These are phyloP conservation scores for Larix kaempferi DNA, from an alignment of 75 land plant genomes.

Conservation along the genomic window DNA sequence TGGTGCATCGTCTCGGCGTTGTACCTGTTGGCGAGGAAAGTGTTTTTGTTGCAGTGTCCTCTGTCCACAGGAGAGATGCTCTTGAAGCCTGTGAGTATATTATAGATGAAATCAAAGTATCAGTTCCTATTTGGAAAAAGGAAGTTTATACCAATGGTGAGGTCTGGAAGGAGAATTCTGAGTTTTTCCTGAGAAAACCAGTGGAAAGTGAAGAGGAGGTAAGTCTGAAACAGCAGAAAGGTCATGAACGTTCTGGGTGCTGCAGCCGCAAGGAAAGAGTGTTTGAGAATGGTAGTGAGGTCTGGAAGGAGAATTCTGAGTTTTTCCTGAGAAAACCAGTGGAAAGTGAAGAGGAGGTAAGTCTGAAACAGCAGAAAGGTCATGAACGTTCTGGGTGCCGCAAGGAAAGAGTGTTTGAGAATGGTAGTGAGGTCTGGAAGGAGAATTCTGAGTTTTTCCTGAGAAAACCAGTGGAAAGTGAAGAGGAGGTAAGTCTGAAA, in stretches of 20 bases:
- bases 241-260: not conserved
- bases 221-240: not conserved
- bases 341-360: too few relatives aligned
- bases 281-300: not conserved
- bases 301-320: too few relatives aligned
- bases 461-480: conserved; percentile 23
- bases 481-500: conserved; percentile 8
- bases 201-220: conserved; percentile 22
- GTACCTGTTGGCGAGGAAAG: conserved; percentile 85
- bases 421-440: conserved; percentile 98
- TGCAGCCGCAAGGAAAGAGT: conserved; percentile 7
- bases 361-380: too few relatives aligned
- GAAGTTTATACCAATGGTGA: conserved; percentile 88
- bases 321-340: too few relatives aligned
- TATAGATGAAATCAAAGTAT: conserved; percentile 89
- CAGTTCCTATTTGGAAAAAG: conserved; percentile 98
- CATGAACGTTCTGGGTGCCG: too few relatives aligned
- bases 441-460: conserved; percentile 80
- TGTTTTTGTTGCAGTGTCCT: conserved; percentile 83
- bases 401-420: too few relatives aligned
- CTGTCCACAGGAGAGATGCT: conserved; percentile 79
- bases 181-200: conserved; percentile 46
- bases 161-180: conserved; percentile 95
- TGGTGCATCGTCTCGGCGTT: conserved; percentile 72
- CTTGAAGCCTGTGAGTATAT: conserved; percentile 77